Base-by-base conservation (phyloP, 257 asterid species). In the Solanum raphanifolium region DNA sequence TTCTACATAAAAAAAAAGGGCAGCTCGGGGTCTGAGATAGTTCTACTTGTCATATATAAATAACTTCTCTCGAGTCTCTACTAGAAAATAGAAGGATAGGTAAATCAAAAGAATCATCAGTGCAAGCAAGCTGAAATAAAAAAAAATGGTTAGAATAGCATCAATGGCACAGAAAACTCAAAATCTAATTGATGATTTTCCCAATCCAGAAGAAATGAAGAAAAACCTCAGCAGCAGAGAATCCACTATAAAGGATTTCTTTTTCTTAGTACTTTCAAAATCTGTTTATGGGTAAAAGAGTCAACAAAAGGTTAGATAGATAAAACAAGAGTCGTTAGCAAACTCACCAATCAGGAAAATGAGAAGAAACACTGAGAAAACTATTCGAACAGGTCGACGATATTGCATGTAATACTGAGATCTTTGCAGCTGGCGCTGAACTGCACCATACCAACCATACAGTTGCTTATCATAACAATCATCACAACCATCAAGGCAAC, bases 401-500 rank as follows among this genome's bases (percentile, higher is more conserved):
- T 95, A 95, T 73, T 93, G 98, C 93, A 95, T 92, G 68, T 92
- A 92, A 90, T 97, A 95, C 89, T 97, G 99, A 73, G 98, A 95
- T 90, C 99, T 95, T 91, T 93, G 99, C 87, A 95, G 91, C 89
- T 93, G 98, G 90, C 99, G 95, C 87, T 92, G 96, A 72, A 95
- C 43, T 76, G 94, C 87, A 86, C 99, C 98, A 84, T 90, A 93
- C 98, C 98, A 94, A 66, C 99, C 96, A 86, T 94, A 87, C 68
- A 94, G 88, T 75, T 94, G 97, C 89, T 95, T 97, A 87, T 93
- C 94, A 87, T 91, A 95, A 82, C 90, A 93, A 38, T 94, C 93
- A 86, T 93, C 94, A 87, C 94, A 91, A 84, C 95, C 94, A 43
- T 92, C 96, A 9, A 94, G 92, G 90, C 96, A 92, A 88, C 96